Conservation (phyloP, 495 filamentous ascomycete species). For the Xylaria flabelliformis region DNA sequence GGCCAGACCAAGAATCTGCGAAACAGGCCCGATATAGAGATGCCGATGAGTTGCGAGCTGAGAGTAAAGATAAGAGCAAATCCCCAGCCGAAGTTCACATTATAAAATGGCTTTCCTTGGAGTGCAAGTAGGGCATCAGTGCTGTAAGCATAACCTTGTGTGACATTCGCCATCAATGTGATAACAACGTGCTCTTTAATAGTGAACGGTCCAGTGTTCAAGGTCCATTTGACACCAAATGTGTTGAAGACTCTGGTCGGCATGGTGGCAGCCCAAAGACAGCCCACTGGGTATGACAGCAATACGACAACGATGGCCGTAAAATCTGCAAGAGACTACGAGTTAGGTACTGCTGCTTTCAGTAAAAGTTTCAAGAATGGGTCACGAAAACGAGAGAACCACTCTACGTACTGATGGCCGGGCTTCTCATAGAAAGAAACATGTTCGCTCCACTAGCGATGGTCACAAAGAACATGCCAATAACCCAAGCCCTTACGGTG, state of each 20-base stretch:
- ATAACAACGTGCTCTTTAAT: slow-evolving; percentile 70
- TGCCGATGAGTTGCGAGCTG: slow-evolving; percentile 70
- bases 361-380: not conserved
- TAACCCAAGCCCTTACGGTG: slow-evolving; percentile 67
- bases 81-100: slow-evolving; percentile 63
- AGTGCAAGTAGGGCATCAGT: slow-evolving; percentile 65
- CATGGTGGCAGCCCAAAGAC: slow-evolving; percentile 60
- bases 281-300: slow-evolving; percentile 62
- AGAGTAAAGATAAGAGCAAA: slow-evolving; percentile 67
- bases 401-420: slow-evolving; percentile 47
- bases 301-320: slow-evolving; percentile 65
- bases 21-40: slow-evolving; percentile 68
- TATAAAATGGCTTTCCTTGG: slow-evolving; percentile 59
- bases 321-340: slow-evolving; percentile 40
- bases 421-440: slow-evolving; percentile 61
- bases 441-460: slow-evolving; percentile 65
- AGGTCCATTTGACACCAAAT: slow-evolving; percentile 57
- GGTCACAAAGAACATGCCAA: slow-evolving; percentile 63
- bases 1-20: slow-evolving; percentile 64
- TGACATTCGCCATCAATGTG: slow-evolving; percentile 61
- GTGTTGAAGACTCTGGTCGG: slow-evolving; percentile 57
- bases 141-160: slow-evolving; percentile 54
- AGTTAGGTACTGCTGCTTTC: not conserved
- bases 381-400: not conserved
- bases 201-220: slow-evolving; percentile 68